Base-by-base conservation (phyloP, 257 asterid species). In the Solanum sitiens region DNA sequence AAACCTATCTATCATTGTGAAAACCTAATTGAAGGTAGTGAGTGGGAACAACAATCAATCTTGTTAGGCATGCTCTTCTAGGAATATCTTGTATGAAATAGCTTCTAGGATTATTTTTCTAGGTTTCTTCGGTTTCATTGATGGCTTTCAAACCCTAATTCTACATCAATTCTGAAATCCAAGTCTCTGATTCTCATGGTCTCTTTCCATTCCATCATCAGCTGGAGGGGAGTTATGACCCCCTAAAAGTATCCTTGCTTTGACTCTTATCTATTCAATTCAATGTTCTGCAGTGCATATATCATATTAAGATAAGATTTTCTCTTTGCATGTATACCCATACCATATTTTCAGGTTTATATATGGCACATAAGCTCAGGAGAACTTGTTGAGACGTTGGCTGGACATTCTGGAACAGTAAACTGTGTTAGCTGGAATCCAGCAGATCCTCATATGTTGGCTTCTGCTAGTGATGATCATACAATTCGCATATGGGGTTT, bases 391-490 rank as follows among this genome's bases (percentile, higher is more conserved):
- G 84, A 86, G 84, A 90, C 93, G 6, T 83, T 96, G 85, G 90
- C 91, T 2, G 99, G 99, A 77, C 99, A 96, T 87, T 87, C 98
- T 32, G 98, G 96, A 32, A 91, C 95, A 2, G 97, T 96, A 6
- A 96, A 95, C 92, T 94, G 98, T 37, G 99, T 96, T 42, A 95
- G 98, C 91, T 96, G 98, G 99, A 96, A 94, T 82, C 98, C 99
- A 1, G 86, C 86, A 7, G 94, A 96, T 89, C 98, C 98, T 82
- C 95, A 93, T 86, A 95, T 96, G 95, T 91, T 96, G 87, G 98
- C 98, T 32, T 95, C 98, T 44, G 98, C 99, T 37, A 95, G 99
- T 89, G 98, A 96, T 73, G 99, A 96, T 89, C 95, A 93, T 32
- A 95, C 98, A 4, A 95, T 96, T 86, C 96, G 98, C 77, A 90